phyloP scores from a whole-genome alignment of 805 yeast species.

The Monosporozyma solicola region DNA sequence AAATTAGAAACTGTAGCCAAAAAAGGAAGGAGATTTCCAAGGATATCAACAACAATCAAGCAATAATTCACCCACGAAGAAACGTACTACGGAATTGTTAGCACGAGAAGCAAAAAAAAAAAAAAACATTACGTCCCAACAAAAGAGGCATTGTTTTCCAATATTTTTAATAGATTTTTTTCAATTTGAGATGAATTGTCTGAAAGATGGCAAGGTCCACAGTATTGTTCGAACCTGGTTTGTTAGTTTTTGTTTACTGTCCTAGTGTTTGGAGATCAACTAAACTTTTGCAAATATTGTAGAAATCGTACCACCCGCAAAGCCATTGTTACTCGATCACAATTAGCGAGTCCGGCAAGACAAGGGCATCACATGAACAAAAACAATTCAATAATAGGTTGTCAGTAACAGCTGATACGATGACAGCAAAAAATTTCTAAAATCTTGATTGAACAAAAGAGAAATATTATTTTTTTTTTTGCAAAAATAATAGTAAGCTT shows the following conservation, averaged over 20 bases:
- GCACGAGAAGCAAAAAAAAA: not conserved
- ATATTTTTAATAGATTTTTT: not conserved
- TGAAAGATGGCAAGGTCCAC: not conserved
- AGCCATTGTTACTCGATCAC: not conserved
- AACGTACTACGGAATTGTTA: not conserved
- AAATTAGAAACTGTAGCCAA: not conserved
- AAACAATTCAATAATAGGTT: not conserved
- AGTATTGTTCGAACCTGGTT: not conserved
- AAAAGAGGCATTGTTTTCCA: not conserved
- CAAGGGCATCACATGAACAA: not conserved
- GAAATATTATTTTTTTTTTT: not conserved
- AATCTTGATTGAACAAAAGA: not conserved
- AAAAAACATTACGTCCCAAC: not conserved
- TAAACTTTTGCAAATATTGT: not conserved
- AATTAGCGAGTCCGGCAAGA: not conserved
- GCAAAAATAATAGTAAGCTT: not conserved
- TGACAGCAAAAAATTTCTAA: not conserved
- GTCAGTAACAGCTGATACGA: not conserved
- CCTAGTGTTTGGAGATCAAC: not conserved
- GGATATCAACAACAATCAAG: not conserved
- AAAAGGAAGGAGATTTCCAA: not conserved
- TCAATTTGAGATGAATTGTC: not conserved
- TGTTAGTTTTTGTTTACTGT: not conserved
- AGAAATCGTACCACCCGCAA: not conserved
- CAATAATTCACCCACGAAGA: not conserved